A percentile compares a stretch with the other conserved stretches of the same genome.
These are phyloP conservation scores for Solanum lycopersicoides DNA, from an alignment of 257 asterid species.

Conservation along the genomic window DNA sequence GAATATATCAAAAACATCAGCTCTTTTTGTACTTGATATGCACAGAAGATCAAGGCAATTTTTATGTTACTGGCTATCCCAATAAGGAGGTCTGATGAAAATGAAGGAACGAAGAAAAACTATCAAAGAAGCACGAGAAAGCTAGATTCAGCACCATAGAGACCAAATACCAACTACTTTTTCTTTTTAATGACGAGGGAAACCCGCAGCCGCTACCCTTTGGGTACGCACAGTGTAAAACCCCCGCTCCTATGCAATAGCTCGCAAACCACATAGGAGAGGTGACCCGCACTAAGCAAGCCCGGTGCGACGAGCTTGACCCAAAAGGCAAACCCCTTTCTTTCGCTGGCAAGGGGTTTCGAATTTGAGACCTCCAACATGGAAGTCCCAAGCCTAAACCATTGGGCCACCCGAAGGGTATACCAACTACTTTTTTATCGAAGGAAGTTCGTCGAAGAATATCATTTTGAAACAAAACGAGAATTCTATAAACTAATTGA, in stretches of 20 bases:
- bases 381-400: too few relatives aligned
- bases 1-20: not conserved
- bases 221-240: too few relatives aligned
- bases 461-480: not conserved
- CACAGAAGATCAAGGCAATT: not conserved
- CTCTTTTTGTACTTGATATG: not conserved
- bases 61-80: not conserved
- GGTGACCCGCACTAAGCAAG: too few relatives aligned
- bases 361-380: not conserved
- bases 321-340: too few relatives aligned
- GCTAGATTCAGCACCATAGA: not conserved
- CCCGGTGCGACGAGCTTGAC: too few relatives aligned
- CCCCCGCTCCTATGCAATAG: too few relatives aligned
- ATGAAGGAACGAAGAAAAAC: not conserved
- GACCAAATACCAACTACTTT: not conserved
- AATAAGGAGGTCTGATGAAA: not conserved
- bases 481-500: not conserved
- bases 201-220: too few relatives aligned
- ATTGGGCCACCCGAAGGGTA: too few relatives aligned
- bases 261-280: too few relatives aligned
- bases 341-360: too few relatives aligned
- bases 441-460: not conserved
- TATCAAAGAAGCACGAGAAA: not conserved
- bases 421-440: not conserved
- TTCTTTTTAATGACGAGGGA: too few relatives aligned